Evolutionary conservation across 495 filamentous ascomycete species (phyloP), one percentile per base, ranked within the genome.

Genomic region (Penicillium turbatum): DNA sequence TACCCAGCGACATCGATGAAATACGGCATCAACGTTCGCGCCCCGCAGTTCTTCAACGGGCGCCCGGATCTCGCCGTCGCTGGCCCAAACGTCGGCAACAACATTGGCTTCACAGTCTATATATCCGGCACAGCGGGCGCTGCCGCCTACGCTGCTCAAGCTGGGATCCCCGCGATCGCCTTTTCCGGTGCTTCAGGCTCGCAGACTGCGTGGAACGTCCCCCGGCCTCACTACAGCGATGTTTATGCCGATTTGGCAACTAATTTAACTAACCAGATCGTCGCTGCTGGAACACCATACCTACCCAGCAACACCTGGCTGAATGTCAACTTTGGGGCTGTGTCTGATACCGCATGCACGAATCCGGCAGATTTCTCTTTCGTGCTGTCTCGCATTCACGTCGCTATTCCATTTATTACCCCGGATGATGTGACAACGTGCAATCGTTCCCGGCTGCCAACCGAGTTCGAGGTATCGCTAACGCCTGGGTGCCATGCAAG

Each of bases 51-150:
- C 55, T 86, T 81, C 64, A 46, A 59, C 57, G 77, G 74, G 30
- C 48, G 57, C 0, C 77, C 79, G 0, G 84, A 85, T 21, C 72
- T 88, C 21, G 83, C 81, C 24, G 79, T 87, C 17, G 60, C 84
- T 0, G 85, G 85, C 0, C 82, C 82, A 4, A 88, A 86, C 62
- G 82, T 85, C 10, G 85, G 85, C 44, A 66, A 62, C 45, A 75
- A 88, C 50, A 66, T 86, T 26, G 82, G 74, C 5, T 42, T 81
- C 21, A 55, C 58, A 0, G 77, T 74, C 0, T 78, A 64, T 11
- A 70, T 86, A 54, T 86, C 83, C 8, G 85, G 85, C 5, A 88
- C 85, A 5, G 79, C 82, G 7, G 83, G 83, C 34, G 80, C 81
- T 0, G 79, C 82, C 17, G 75, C 72, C 11, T 83, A 82, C 55